Evolutionary conservation across 306 rosid genomes (phyloP), one percentile per base, ranked within the genome.

Genomic region (Argentina anserina): DNA sequence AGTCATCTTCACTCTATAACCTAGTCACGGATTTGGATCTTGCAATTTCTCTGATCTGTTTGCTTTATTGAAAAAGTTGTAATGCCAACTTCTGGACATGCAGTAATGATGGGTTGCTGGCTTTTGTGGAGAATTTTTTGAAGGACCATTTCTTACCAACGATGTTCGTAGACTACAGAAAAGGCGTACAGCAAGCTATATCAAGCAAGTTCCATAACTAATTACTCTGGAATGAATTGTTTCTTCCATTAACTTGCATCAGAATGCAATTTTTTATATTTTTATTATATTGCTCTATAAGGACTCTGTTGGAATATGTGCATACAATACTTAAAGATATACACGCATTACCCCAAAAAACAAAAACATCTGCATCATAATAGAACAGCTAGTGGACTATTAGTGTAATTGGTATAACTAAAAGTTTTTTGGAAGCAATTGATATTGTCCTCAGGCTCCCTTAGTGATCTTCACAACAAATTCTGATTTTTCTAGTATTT

Each of bases 111-210:
- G 99, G 97, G 67, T 76, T 95, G 77, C 89, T 86, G 73, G 88
- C 97, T 75, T 95, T 95, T 80, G 89, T 95, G 92, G 99, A 95
- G 89, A 95, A 95, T 78, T 91, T 95, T 76, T 97, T 95, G 76
- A 95, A 95, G 89, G 99, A 95, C 85, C 99, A 87, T 75, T 95
- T 95, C 68, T 81, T 95, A 72, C 99, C 99, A 39, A 92, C 97
- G 46, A 90, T 95, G 97, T 95, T 91, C 73, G 99, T 95, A 72
- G 99, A 95, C 87, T 95, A 95, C 88, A 86, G 99, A 79, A 95
- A 95, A 82, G 84, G 97, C 71, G 97, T 95, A 71, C 99, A 95
- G 65, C 99, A 95, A 83, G 99, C 99, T 81, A 95, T 95, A 84
- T 95, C 99, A 85, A 95, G 99, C 85, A 91, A 90, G 97, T 91